Base-by-base conservation (phyloP, 2,329 filamentous ascomycete genomes). In the Xylariaceae sp. region DNA sequence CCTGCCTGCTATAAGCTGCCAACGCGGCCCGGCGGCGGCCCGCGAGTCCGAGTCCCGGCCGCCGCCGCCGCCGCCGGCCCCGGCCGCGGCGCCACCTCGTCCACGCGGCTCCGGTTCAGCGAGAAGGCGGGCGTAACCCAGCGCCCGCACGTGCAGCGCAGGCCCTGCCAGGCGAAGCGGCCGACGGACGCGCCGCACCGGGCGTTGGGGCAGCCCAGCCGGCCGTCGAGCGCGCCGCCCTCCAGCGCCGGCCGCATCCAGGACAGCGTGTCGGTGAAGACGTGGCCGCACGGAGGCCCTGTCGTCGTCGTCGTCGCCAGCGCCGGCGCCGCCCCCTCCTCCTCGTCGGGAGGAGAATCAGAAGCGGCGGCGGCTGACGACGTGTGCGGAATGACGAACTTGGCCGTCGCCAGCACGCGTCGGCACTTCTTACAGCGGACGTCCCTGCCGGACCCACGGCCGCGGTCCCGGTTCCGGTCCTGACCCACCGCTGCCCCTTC, bases 111-210 rank as follows among this genome's bases (percentile, higher is more conserved):
- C 58, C 80, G 84, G 34, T 87, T 81, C 40, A 96, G 67, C 40
- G 83, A 90, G 56, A 98, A 92, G 1, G 83, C 89, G 7, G 92
- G 90, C 32, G 88, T 84, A 15, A 95, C 72, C 90, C 92, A 96
- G 42, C 81, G 77, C 23, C 82, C 79, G 58, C 92, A 98, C 53
- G 79, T 92, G 63, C 92, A 98, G 56, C 79, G 80, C 70, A 95
- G 82, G 11, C 92, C 92, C 57, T 93, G 87, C 92, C 92, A 98
- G 33, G 90, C 84, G 55, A 95, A 98, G 49, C 92, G 84, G 24
- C 92, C 92, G 30, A 96, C 77, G 33, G 86, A 87, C 25, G 84
- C 78, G 29, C 75, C 77, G 58, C 92, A 98, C 51, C 81, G 83
- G 7, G 56, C 38, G 47, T 80, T 83, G 8, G 92, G 90, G 52